phyloP scores from a whole-genome alignment of 2,329 filamentous ascomycete species.

The Penicillium italicum region DNA sequence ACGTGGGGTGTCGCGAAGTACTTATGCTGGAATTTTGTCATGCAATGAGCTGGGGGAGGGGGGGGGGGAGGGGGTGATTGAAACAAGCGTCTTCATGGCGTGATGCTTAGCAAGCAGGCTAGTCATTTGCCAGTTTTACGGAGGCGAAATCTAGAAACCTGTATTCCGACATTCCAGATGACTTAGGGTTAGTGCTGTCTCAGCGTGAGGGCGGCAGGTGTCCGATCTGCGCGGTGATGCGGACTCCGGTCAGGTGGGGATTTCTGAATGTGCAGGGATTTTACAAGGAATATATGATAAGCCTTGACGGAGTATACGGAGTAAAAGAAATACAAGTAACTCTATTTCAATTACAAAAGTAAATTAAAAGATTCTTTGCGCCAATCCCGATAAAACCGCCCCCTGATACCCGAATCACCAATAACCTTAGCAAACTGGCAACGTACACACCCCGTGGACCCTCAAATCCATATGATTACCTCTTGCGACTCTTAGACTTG shows the following conservation, averaged over 20 bases:
- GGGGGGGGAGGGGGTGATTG: too few relatives aligned
- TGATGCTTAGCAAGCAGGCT: not conserved
- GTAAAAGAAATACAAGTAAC: not conserved
- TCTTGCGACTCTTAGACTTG: conserved; percentile 51
- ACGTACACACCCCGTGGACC: not conserved
- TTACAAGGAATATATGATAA: conserved; percentile 13
- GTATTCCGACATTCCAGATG: conserved; percentile 1
- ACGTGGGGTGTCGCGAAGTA: not conserved
- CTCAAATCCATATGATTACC: conserved; percentile 30
- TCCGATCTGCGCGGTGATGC: conserved; percentile 12
- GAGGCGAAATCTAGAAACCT: not conserved
- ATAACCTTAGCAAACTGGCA: conserved; percentile 1
- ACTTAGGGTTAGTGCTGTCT: conserved; percentile 8
- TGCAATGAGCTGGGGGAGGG: not conserved
- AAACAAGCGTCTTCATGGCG: not conserved
- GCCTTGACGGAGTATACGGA: too few relatives aligned
- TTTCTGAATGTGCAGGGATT: not conserved
- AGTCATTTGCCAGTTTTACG: not conserved
- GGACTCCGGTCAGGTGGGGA: conserved; percentile 10
- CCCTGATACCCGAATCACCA: conserved; percentile 5
- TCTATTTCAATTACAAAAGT: conserved; percentile 15
- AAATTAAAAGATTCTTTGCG: conserved; percentile 18
- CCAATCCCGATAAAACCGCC: conserved; percentile 12
- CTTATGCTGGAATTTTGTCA: not conserved
- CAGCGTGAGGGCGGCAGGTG: conserved; percentile 2